These are phyloP conservation scores for Pseudofabraea citricarpa DNA, from an alignment of 2,329 filamentous ascomycete species.

Conservation along the genomic window DNA sequence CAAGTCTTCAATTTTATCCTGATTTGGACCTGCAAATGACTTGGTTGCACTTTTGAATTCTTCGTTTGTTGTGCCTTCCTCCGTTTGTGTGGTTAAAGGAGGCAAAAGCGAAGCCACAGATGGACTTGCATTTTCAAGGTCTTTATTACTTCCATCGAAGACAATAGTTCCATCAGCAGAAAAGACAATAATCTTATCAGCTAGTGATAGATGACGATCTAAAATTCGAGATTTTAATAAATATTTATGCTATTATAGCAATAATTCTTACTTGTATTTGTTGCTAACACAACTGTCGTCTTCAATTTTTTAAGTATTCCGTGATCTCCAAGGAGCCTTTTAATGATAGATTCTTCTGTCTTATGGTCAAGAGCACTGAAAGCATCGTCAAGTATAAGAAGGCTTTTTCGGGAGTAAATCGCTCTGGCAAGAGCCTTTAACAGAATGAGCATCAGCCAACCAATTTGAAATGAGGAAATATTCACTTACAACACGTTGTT, in stretches of 20 bases:
- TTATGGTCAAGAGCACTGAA: slow-evolving; percentile 13
- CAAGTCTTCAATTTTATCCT: slow-evolving; percentile 29
- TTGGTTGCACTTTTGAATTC: too few relatives aligned
- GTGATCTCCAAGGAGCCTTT: slow-evolving; percentile 5
- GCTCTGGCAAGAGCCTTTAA: slow-evolving; percentile 19
- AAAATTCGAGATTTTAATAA: too few relatives aligned
- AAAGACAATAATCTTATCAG: slow-evolving; percentile 35
- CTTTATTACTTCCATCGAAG: slow-evolving; percentile 28
- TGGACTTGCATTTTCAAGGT: slow-evolving; percentile 7
- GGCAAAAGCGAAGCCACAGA: slow-evolving; percentile 13
- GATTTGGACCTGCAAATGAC: slow-evolving; percentile 31
- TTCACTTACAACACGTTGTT: slow-evolving; percentile 34
- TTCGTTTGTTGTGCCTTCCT: too few relatives aligned
- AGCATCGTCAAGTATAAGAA: slow-evolving; percentile 14
- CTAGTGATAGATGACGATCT: too few relatives aligned
- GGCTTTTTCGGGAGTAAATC: slow-evolving; percentile 9
- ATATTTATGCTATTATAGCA: too few relatives aligned
- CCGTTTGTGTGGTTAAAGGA: slow-evolving; percentile 11
- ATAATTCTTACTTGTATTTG: slow-evolving; percentile 30
- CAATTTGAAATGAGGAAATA: too few relatives aligned
- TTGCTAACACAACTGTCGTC: slow-evolving; percentile 30
- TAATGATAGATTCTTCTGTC: slow-evolving; percentile 10
- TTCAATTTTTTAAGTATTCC: slow-evolving; percentile 12
- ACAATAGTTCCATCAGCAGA: slow-evolving; percentile 18
- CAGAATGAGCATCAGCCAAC: too few relatives aligned